A percentile compares a stretch with the other conserved stretches of the same genome.
phyloP scores from a whole-genome alignment of 1,284 basidiomycete genomes.

The Coniferiporia sulphurascens region DNA sequence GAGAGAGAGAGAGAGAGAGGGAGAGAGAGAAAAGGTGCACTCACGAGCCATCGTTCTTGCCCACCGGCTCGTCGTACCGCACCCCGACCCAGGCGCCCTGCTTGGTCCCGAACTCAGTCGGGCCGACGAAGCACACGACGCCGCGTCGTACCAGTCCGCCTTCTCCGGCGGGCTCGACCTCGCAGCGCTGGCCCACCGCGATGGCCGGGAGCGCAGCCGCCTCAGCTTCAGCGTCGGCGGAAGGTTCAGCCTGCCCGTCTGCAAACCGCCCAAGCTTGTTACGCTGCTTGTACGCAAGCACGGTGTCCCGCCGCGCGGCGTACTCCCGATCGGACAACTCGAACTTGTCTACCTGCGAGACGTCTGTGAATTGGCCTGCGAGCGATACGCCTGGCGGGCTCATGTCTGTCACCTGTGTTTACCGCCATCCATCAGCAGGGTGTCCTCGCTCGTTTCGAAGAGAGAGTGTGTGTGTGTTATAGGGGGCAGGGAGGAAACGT shows the following conservation, averaged over 20 bases:
- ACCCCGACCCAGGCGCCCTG: conserved; percentile 85
- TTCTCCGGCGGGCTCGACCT: conserved; percentile 66
- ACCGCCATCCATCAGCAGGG: no score
- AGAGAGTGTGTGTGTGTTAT: no score
- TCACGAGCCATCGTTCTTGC: conserved; percentile 93
- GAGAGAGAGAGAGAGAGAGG: no score
- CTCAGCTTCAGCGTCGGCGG: not conserved
- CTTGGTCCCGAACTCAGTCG: conserved; percentile 68
- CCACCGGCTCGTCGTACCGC: conserved; percentile 94
- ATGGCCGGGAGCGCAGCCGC: conserved; percentile 33
- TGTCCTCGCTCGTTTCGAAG: not conserved
- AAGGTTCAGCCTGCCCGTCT: not conserved
- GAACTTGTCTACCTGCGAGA: conserved; percentile 88
- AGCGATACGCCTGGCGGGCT: conserved; percentile 65
- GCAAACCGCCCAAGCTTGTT: conserved; percentile 91
- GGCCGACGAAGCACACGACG: conserved; percentile 80
- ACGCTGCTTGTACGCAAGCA: conserved; percentile 85
- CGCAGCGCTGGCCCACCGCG: conserved; percentile 71
- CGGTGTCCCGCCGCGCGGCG: conserved; percentile 77
- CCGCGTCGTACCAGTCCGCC: conserved; percentile 71
- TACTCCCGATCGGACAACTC: conserved; percentile 85
- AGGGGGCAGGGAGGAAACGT: conserved; percentile 19
- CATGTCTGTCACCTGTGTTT: conserved; percentile 64
- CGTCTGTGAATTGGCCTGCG: conserved; percentile 80
- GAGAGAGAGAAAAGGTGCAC: conserved; percentile 38